Evolutionary conservation across 116 monocot species (phyloP).

Genomic region (Dioscorea cayenensis): DNA sequence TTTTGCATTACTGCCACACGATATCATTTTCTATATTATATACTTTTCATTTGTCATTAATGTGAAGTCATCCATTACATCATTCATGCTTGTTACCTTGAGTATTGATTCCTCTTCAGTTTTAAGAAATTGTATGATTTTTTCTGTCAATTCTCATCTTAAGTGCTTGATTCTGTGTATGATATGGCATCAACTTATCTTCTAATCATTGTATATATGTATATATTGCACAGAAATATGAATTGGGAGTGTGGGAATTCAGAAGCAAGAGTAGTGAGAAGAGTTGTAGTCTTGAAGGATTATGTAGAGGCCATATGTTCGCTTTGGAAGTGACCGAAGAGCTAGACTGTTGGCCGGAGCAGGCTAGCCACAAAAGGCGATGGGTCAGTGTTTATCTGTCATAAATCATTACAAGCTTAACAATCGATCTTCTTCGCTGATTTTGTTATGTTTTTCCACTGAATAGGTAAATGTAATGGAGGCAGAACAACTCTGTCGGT

Average conservation of each 20-base stretch:
- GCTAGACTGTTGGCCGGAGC: constrained; percentile 56
- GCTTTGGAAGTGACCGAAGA: constrained; percentile 53
- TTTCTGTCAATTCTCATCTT: no score
- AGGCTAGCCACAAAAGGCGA: constrained; percentile 31
- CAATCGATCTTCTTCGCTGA: no score
- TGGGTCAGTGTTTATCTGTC: constrained; percentile 30
- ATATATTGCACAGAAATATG: constrained; percentile 15
- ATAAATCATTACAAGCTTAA: no score
- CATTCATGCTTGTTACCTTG: background rate
- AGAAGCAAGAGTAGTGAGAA: constrained; percentile 64
- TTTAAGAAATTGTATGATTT: no score
- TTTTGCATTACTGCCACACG: background rate
- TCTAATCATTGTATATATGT: background rate
- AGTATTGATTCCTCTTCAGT: background rate
- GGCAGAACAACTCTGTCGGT: constrained; percentile 47
- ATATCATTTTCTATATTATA: background rate
- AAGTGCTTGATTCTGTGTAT: no score
- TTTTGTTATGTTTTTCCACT: background rate
- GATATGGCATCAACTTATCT: no score
- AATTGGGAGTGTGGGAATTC: constrained; percentile 48
- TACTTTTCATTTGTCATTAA: background rate
- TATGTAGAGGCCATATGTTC: constrained; percentile 60
- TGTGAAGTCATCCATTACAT: background rate
- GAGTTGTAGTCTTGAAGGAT: constrained; percentile 26
- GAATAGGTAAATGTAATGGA: constrained; percentile 35